Conservation (phyloP, 176 grass and related monocot genomes). For the Neostapfia colusana region DNA sequence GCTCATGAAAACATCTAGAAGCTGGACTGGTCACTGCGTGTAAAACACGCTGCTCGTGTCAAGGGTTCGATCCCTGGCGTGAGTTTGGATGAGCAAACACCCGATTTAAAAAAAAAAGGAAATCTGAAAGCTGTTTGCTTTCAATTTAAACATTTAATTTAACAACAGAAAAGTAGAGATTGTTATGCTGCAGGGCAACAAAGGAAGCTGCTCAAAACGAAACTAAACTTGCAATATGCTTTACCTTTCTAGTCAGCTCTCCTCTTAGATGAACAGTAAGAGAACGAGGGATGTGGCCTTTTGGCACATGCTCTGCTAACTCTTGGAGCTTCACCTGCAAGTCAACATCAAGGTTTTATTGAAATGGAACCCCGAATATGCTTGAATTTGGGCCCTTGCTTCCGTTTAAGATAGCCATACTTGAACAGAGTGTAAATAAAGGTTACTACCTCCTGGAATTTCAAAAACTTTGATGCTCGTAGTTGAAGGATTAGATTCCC, state of each 20-base stretch:
- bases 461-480: constrained; percentile 94
- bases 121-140: constrained; percentile 6
- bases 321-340: constrained; percentile 94
- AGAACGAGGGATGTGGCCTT: constrained; percentile 96
- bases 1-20: background rate
- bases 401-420: background rate
- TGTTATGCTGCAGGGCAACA: constrained; percentile 15
- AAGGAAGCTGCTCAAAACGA: background rate
- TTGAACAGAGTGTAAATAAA: constrained; percentile 14
- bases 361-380: constrained; percentile 4
- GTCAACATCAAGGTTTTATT: constrained; percentile 28
- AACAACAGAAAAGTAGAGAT: background rate
- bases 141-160: background rate
- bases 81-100: no score
- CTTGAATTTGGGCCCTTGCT: background rate
- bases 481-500: constrained; percentile 96
- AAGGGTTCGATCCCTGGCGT: no score
- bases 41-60: no score
- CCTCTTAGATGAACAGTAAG: constrained; percentile 94
- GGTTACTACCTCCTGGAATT: constrained; percentile 89
- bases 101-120: no score
- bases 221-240: constrained; percentile 1
- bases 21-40: no score
- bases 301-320: constrained; percentile 96
- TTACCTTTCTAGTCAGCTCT: constrained; percentile 96